Conservation (phyloP, 352 stramenopile genomes). For the Stephanocyclus meneghinianus region DNA sequence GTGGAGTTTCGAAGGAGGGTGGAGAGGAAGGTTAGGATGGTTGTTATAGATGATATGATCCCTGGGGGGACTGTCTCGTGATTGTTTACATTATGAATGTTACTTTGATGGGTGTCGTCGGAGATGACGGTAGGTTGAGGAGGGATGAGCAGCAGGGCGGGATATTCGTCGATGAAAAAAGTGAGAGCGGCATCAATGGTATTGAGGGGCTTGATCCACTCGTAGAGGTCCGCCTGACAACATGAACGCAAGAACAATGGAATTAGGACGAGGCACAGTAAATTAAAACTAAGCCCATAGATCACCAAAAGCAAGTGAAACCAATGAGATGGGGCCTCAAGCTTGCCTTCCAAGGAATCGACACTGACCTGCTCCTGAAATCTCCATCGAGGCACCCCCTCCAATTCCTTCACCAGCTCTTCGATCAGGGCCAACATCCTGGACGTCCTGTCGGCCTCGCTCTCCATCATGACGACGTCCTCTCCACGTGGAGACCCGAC, state of each 20-base stretch:
- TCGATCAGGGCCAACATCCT: slow-evolving; percentile 36
- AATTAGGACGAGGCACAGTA: not conserved
- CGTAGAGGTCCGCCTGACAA: slow-evolving; percentile 76
- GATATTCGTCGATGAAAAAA: slow-evolving; percentile 68
- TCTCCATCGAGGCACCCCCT: slow-evolving; percentile 54
- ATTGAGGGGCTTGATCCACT: slow-evolving; percentile 80
- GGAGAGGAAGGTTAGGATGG: slow-evolving; percentile 69
- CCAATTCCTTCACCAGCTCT: slow-evolving; percentile 55
- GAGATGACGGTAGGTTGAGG: not conserved
- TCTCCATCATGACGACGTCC: slow-evolving; percentile 18
- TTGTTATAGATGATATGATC: slow-evolving; percentile 37
- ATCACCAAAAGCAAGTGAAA: not conserved
- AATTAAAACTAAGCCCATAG: not conserved
- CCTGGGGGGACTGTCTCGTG: slow-evolving; percentile 37
- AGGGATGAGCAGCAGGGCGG: slow-evolving; percentile 64
- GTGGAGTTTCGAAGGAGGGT: slow-evolving; percentile 69
- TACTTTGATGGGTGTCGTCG: slow-evolving; percentile 7
- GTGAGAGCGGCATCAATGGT: slow-evolving; percentile 73
- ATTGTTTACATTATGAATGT: slow-evolving; percentile 1
- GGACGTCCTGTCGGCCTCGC: not conserved
- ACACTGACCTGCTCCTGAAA: slow-evolving; percentile 81
- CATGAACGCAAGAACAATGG: not conserved
- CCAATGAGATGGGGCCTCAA: not conserved
- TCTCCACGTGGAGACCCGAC: not conserved
- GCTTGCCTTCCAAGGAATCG: not conserved